A percentile compares a stretch with the other conserved stretches of the same genome.
Evolutionary conservation across 306 rosid species (phyloP).

Genomic region (Herpetospermum pedunculosum): DNA sequence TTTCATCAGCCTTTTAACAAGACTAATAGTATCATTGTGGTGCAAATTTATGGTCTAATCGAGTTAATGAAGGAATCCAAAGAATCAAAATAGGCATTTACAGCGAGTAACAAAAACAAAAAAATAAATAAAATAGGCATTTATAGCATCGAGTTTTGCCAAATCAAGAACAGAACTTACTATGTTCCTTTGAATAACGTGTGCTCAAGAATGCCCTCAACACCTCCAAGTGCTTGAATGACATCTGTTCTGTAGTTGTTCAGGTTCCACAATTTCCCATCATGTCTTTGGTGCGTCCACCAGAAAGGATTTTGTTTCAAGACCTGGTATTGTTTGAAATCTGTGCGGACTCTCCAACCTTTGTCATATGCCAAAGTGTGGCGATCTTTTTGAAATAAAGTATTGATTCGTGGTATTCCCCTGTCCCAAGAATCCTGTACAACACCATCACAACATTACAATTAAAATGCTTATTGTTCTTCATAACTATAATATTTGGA

Average conservation of each 20-base stretch:
- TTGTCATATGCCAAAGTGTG: slow-evolving; percentile 99
- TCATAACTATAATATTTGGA: background rate
- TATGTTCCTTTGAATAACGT: slow-evolving; percentile 98
- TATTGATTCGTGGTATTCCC: slow-evolving; percentile 97
- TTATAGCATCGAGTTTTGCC: background rate
- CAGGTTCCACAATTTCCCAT: slow-evolving; percentile 94
- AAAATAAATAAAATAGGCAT: background rate
- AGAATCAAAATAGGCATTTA: background rate
- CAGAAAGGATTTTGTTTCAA: slow-evolving; percentile 95
- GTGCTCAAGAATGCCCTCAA: slow-evolving; percentile 97
- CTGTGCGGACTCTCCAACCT: slow-evolving; percentile 99
- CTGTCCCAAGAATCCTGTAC: slow-evolving; percentile 98
- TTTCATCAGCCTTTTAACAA: background rate
- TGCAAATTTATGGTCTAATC: background rate
- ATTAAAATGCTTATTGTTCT: background rate
- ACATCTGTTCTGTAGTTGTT: slow-evolving; percentile 98
- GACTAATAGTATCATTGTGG: background rate
- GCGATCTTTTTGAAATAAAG: slow-evolving; percentile 95
- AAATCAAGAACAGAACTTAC: slow-evolving; percentile 31
- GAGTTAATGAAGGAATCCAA: background rate
- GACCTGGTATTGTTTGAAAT: slow-evolving; percentile 97
- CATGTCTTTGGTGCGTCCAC: slow-evolving; percentile 99
- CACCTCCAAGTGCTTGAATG: slow-evolving; percentile 99
- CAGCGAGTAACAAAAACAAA: too few species aligned
- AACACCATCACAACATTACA: slow-evolving; percentile 1